These are phyloP conservation scores for Fusarium fracticaudum DNA, from an alignment of 2,329 filamentous ascomycete genomes.

Conservation along the genomic window DNA sequence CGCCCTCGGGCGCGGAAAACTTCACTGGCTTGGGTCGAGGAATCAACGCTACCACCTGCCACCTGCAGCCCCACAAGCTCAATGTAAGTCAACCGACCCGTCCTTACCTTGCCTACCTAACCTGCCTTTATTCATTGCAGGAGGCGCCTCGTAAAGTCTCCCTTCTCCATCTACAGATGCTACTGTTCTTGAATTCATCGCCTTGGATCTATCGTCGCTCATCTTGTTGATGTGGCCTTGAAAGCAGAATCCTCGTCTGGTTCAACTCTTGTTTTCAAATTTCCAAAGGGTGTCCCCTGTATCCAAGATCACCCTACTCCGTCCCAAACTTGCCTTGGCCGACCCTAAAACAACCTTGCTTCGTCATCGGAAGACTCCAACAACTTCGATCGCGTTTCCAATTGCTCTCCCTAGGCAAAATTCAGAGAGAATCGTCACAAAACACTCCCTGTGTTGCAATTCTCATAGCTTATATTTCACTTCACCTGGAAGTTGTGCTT, in stretches of 20 bases:
- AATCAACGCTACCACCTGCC: not conserved
- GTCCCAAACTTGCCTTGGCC: not conserved
- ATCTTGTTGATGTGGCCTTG: not conserved
- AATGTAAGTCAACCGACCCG: conserved; percentile 1
- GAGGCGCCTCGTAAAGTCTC: conserved; percentile 19
- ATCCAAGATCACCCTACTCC: not conserved
- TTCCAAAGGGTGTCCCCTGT: not conserved
- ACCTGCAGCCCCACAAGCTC: conserved; percentile 18
- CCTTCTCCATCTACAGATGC: conserved; percentile 21
- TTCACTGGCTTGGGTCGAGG: not conserved
- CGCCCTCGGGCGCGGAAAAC: not conserved
- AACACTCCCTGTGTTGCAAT: not conserved
- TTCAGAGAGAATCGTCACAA: not conserved
- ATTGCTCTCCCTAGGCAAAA: not conserved
- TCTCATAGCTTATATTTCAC: not conserved
- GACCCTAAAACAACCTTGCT: not conserved
- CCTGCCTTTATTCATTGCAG: not conserved
- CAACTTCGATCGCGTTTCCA: not conserved
- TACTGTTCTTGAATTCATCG: not conserved
- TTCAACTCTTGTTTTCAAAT: not conserved
- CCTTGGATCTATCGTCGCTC: not conserved
- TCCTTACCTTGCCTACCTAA: not conserved
- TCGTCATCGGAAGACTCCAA: conserved; percentile 8
- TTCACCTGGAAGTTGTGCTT: not conserved
- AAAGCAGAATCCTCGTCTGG: not conserved